Evolutionary conservation across 129 eudicot species (phyloP).

Genomic region (Flaveria brownii): DNA sequence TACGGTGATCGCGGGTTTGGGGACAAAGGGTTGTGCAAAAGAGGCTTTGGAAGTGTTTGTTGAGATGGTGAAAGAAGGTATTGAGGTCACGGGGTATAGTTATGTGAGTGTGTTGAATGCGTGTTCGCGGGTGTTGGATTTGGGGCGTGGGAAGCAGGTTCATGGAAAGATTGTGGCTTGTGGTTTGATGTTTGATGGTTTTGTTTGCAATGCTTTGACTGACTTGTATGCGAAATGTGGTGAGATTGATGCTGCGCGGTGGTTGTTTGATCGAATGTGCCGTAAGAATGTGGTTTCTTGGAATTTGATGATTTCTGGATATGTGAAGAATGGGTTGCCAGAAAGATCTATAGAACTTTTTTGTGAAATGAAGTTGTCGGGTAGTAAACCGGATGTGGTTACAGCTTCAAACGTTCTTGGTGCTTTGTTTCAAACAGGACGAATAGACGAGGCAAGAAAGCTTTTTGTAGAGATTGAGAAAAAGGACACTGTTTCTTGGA

Average conservation of each 20-base stretch:
- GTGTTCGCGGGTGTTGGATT: constrained; percentile 37
- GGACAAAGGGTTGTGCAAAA: constrained; percentile 29
- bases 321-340: constrained; percentile 36
- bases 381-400: constrained; percentile 34
- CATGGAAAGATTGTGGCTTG: constrained; percentile 44
- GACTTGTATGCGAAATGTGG: constrained; percentile 55
- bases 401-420: constrained; percentile 46
- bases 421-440: constrained; percentile 39
- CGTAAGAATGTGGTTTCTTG: constrained; percentile 43
- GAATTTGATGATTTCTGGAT: constrained; percentile 56
- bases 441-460: constrained; percentile 31
- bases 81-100: constrained; percentile 36
- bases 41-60: constrained; percentile 50
- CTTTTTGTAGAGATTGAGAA: constrained; percentile 37
- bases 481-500: constrained; percentile 49
- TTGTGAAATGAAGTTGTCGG: constrained; percentile 35
- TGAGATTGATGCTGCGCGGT: constrained; percentile 37
- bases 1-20: constrained; percentile 47
- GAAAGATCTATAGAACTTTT: constrained; percentile 38
- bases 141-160: constrained; percentile 41
- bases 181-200: constrained; percentile 36
- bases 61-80: constrained; percentile 40
- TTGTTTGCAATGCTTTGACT: constrained; percentile 46
- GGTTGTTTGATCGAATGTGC: constrained; percentile 43
- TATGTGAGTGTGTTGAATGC: constrained; percentile 46